Evolutionary conservation across 495 filamentous ascomycete species (phyloP).

Genomic region (Neurospora intermedia): DNA sequence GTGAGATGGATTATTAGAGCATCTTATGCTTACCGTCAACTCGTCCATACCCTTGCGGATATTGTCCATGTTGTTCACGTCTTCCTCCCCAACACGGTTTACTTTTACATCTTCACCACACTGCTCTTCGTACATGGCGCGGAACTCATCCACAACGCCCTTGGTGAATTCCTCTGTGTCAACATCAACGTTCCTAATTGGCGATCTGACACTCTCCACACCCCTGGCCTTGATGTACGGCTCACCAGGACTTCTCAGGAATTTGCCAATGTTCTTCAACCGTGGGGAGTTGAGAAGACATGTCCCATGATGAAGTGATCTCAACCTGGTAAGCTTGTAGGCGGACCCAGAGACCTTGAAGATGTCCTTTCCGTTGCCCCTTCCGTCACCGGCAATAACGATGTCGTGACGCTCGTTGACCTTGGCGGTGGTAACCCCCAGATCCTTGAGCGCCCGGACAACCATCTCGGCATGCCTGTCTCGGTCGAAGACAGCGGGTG

Average conservation of each 20-base stretch:
- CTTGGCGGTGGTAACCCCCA: constrained; percentile 35
- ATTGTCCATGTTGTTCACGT: constrained; percentile 17
- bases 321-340: constrained; percentile 72
- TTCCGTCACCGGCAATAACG: constrained; percentile 47
- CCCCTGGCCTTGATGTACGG: constrained; percentile 69
- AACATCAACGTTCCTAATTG: constrained; percentile 63
- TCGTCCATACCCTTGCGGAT: constrained; percentile 50
- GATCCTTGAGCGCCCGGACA: constrained; percentile 55
- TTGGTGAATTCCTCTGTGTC: constrained; percentile 37
- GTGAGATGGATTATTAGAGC: not conserved
- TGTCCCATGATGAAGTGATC: constrained; percentile 85
- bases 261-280: constrained; percentile 50
- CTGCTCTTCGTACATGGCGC: constrained; percentile 38
- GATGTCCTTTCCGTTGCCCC: constrained; percentile 18
- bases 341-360: constrained; percentile 87
- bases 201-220: constrained; percentile 85
- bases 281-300: constrained; percentile 66
- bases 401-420: constrained; percentile 95
- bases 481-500: constrained; percentile 60
- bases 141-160: constrained; percentile 42
- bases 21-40: constrained; percentile 28
- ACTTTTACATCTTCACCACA: constrained; percentile 29
- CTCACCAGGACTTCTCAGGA: constrained; percentile 63
- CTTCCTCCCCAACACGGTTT: constrained; percentile 23
- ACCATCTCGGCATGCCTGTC: constrained; percentile 89